A percentile compares a stretch with the other conserved stretches of the same genome.
Evolutionary conservation across 2,329 filamentous ascomycete species (phyloP).

Genomic region (Phaeophleospora eucalypticola): DNA sequence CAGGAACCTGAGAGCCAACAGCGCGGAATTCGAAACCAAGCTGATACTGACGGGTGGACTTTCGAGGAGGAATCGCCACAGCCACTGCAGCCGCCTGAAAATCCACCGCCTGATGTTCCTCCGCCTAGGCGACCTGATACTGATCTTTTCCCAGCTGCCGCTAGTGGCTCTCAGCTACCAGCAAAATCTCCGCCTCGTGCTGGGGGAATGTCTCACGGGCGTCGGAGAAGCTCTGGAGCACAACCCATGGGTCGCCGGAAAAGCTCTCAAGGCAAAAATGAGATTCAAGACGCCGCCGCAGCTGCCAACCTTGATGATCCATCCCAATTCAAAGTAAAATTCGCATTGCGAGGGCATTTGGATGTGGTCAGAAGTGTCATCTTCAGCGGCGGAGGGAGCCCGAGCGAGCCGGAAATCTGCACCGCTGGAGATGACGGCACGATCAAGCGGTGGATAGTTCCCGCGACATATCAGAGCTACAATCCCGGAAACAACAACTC

Average conservation of each 20-base stretch:
- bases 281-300: slow-evolving; percentile 50
- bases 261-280: slow-evolving; percentile 54
- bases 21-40: slow-evolving; percentile 18
- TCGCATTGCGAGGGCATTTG: slow-evolving; percentile 85
- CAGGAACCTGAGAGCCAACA: slow-evolving; percentile 37
- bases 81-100: slow-evolving; percentile 53
- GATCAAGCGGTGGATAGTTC: slow-evolving; percentile 95
- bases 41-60: slow-evolving; percentile 73
- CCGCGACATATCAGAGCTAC: slow-evolving; percentile 62
- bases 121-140: slow-evolving; percentile 70
- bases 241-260: slow-evolving; percentile 54
- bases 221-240: slow-evolving; percentile 70
- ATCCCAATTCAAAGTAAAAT: slow-evolving; percentile 84
- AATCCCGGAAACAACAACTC: slow-evolving; percentile 52
- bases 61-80: slow-evolving; percentile 70
- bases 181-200: slow-evolving; percentile 73
- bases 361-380: slow-evolving; percentile 93
- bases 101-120: slow-evolving; percentile 40
- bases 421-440: slow-evolving; percentile 93
- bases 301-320: slow-evolving; percentile 57
- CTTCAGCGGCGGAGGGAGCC: slow-evolving; percentile 93
- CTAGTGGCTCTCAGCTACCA: slow-evolving; percentile 53
- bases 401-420: slow-evolving; percentile 93
- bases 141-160: slow-evolving; percentile 79
- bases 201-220: slow-evolving; percentile 62